Evolutionary conservation across 257 asterid species (phyloP).

Genomic region (Perilla frutescens): DNA sequence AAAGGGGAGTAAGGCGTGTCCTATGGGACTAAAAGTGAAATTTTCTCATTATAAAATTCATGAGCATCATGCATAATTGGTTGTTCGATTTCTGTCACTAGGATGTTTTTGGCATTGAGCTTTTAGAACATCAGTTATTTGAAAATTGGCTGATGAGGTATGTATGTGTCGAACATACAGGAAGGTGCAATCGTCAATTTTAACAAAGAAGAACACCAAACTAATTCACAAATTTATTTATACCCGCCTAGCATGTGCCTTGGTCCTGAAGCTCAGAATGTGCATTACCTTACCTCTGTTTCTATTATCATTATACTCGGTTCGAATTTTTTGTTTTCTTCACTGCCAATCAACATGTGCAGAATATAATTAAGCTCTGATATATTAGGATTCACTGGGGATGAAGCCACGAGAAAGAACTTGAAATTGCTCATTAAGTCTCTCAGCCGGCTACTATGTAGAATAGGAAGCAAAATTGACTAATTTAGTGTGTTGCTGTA

Average conservation of each 20-base stretch:
- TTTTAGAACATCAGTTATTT: slow-evolving; percentile 24
- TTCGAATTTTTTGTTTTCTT: slow-evolving; percentile 15
- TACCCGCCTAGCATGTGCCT: slow-evolving; percentile 39
- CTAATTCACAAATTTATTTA: slow-evolving; percentile 81
- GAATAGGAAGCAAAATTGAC: slow-evolving; percentile 6
- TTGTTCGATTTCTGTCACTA: slow-evolving; percentile 19
- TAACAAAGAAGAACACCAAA: slow-evolving; percentile 93
- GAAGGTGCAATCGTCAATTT: slow-evolving; percentile 70
- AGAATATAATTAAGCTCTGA: slow-evolving; percentile 94
- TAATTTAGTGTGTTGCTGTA: slow-evolving; percentile 13
- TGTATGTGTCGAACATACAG: slow-evolving; percentile 57
- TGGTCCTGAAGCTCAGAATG: slow-evolving; percentile 18
- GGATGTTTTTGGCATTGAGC: slow-evolving; percentile 25
- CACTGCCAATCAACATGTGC: slow-evolving; percentile 37
- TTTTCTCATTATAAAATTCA: not conserved
- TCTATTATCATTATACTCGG: not conserved
- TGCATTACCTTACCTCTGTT: slow-evolving; percentile 26
- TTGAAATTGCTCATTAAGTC: slow-evolving; percentile 85
- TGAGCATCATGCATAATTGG: slow-evolving; percentile 12
- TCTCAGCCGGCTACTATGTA: slow-evolving; percentile 82
- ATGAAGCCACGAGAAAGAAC: slow-evolving; percentile 86
- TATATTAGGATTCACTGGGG: slow-evolving; percentile 85
- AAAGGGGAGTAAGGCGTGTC: too few species aligned
- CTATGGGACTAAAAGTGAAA: too few species aligned
- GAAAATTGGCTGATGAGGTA: slow-evolving; percentile 26